A percentile compares a stretch with the other conserved stretches of the same genome.
These are phyloP conservation scores for Megacollybia marginata DNA, from an alignment of 768 basidiomycete genomes.

Conservation along the genomic window DNA sequence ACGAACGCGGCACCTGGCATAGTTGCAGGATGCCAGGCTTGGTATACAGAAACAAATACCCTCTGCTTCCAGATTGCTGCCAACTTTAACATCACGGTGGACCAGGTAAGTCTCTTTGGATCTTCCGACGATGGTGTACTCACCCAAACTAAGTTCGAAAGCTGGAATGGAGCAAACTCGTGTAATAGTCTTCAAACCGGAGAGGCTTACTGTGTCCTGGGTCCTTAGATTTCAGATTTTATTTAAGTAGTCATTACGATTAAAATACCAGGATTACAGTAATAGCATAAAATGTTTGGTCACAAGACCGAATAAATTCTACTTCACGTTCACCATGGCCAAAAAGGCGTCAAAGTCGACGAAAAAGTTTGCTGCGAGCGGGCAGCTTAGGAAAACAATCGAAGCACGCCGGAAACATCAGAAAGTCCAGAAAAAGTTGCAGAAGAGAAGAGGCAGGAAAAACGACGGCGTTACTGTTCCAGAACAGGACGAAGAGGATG, in stretches of 20 bases:
- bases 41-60: not conserved
- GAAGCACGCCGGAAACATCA: slow-evolving; percentile 77
- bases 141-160: not conserved
- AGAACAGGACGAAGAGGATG: slow-evolving; percentile 24
- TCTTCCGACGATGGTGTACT: not conserved
- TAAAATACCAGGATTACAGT: too few species aligned
- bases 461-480: slow-evolving; percentile 21
- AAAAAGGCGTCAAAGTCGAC: slow-evolving; percentile 69
- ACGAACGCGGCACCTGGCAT: not conserved
- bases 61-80: not conserved
- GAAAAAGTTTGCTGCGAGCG: slow-evolving; percentile 83
- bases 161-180: not conserved
- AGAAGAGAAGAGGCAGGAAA: slow-evolving; percentile 46
- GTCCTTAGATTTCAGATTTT: not conserved
- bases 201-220: not conserved
- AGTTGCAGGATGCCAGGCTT: not conserved
- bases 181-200: not conserved
- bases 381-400: slow-evolving; percentile 83
- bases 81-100: not conserved
- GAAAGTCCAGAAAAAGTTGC: slow-evolving; percentile 63
- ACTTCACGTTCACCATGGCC: not conserved
- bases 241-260: not conserved
- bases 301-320: too few species aligned
- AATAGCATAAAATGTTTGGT: too few species aligned
- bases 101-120: not conserved